Evolutionary conservation across 768 basidiomycete species (phyloP).

Genomic region (Punctularia strigosozonata): DNA sequence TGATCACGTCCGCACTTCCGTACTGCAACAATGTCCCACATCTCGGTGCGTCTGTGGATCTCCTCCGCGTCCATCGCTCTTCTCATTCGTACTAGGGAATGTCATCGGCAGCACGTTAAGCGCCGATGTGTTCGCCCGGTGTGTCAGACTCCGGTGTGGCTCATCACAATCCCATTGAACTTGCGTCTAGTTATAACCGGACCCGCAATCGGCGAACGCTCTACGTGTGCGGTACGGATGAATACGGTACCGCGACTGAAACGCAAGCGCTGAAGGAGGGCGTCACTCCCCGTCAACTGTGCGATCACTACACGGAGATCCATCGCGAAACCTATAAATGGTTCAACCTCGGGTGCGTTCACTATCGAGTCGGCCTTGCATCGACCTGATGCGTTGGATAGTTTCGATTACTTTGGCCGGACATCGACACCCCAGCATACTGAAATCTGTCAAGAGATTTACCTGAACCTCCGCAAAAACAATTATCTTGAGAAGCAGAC

Average conservation of each 20-base stretch:
- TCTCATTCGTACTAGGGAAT: slow-evolving; percentile 38
- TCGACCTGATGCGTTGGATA: slow-evolving; percentile 16
- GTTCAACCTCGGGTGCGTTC: slow-evolving; percentile 84
- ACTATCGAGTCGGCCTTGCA: not conserved
- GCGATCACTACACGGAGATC: slow-evolving; percentile 82
- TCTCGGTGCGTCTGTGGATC: slow-evolving; percentile 45
- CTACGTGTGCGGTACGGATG: slow-evolving; percentile 96
- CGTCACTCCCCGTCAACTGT: slow-evolving; percentile 65
- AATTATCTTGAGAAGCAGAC: slow-evolving; percentile 69
- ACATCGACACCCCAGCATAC: slow-evolving; percentile 88
- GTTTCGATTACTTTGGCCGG: slow-evolving; percentile 93
- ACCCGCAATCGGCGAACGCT: slow-evolving; percentile 74
- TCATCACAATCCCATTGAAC: slow-evolving; percentile 1
- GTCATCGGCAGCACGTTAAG: slow-evolving; percentile 94
- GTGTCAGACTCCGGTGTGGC: slow-evolving; percentile 48
- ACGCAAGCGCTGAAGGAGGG: slow-evolving; percentile 90
- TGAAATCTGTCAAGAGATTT: slow-evolving; percentile 85
- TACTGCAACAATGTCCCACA: slow-evolving; percentile 98
- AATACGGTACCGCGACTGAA: slow-evolving; percentile 99
- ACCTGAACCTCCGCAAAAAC: slow-evolving; percentile 71
- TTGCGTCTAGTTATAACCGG: slow-evolving; percentile 15
- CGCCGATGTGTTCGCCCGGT: slow-evolving; percentile 95
- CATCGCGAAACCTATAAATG: slow-evolving; percentile 93
- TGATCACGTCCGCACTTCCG: slow-evolving; percentile 92
- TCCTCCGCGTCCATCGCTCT: slow-evolving; percentile 7